Conservation (phyloP, 2,329 filamentous ascomycete species). For the Fusarium buxicola region DNA sequence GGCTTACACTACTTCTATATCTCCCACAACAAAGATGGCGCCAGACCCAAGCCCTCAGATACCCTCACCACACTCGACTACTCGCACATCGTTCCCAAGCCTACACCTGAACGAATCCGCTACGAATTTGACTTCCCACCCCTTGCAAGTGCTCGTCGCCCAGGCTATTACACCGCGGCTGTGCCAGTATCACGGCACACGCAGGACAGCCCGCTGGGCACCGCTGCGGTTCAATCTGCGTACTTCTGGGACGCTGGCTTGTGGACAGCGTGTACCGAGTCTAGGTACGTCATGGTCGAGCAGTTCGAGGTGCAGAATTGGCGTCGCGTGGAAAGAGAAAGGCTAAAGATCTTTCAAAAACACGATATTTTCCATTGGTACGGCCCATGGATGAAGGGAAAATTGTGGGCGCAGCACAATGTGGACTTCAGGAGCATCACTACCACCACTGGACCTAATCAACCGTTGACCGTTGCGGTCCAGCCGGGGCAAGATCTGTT, state of each 20-base stretch:
- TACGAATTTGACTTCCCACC: no score
- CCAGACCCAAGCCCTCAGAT: not conserved
- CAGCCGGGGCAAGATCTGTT: not conserved
- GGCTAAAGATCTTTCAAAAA: no score
- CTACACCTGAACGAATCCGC: no score
- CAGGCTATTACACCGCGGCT: not conserved
- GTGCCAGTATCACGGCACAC: not conserved
- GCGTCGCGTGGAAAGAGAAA: not conserved
- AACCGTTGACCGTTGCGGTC: not conserved
- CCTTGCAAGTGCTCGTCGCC: no score
- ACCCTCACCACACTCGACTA: not conserved
- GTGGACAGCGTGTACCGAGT: conserved; percentile 3
- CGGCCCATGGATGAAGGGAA: not conserved
- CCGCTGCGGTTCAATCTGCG: not conserved
- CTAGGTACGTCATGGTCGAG: not conserved
- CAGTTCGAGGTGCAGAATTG: not conserved
- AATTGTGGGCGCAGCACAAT: not conserved
- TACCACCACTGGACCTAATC: not conserved
- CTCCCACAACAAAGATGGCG: no score
- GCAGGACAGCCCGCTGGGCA: not conserved
- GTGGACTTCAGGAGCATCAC: not conserved
- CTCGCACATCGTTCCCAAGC: not conserved
- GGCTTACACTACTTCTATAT: not conserved
- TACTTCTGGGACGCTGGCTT: conserved; percentile 3
- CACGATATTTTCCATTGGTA: no score